Percentiles rank a stretch among this genome's conserved stretches.
These are phyloP conservation scores for Glebionis coronaria DNA, from an alignment of 129 eudicot species.

Conservation along the genomic window DNA sequence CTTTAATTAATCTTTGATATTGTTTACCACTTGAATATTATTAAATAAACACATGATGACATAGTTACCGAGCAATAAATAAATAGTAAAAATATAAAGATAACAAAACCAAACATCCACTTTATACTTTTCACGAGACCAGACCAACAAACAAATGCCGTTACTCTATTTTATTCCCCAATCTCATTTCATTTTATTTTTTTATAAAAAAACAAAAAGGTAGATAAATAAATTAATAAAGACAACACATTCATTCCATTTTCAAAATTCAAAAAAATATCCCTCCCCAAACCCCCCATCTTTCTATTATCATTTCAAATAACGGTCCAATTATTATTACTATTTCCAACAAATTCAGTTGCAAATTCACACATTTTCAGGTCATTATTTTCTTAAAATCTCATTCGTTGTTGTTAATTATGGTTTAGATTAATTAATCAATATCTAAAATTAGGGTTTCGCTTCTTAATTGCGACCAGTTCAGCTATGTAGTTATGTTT, in stretches of 20 bases:
- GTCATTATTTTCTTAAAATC: constrained; percentile 12
- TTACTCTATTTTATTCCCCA: constrained; percentile 15
- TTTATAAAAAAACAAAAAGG: neutral
- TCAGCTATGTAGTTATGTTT: too few species aligned
- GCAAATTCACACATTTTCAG: constrained; percentile 12
- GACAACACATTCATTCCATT: neutral
- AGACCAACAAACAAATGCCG: constrained; percentile 10
- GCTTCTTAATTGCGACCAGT: too few species aligned
- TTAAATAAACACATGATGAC: too few species aligned
- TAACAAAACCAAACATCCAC: constrained; percentile 10
- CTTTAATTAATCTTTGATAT: too few species aligned
- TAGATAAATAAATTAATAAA: neutral
- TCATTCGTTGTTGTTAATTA: neutral
- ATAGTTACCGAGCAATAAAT: too few species aligned
- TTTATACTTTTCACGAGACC: neutral
- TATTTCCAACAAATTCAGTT: neutral
- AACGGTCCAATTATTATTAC: constrained; percentile 48
- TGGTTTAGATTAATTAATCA: constrained; percentile 3
- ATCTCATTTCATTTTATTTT: neutral
- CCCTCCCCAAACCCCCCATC: constrained; percentile 13
- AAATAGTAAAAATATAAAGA: too few species aligned
- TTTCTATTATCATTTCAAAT: constrained; percentile 23
- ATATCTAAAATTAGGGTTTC: too few species aligned
- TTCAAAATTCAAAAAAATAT: constrained; percentile 47
- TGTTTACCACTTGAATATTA: too few species aligned